phyloP scores from a whole-genome alignment of 805 yeast species.

The Candida xiaguanensis region DNA sequence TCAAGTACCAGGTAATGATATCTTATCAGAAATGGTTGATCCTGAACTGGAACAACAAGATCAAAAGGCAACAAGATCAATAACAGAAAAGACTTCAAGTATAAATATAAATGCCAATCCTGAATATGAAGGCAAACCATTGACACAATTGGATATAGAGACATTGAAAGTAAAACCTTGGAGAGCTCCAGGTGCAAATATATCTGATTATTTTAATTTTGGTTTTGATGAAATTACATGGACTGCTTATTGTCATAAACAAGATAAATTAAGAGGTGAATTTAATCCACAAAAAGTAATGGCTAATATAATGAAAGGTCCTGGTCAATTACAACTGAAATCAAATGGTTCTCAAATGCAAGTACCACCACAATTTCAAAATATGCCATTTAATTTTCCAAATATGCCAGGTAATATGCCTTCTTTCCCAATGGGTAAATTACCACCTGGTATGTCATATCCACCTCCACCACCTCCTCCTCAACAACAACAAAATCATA shows the following conservation, averaged over 20 bases:
- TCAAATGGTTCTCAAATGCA: neutral
- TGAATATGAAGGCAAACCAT: conserved; percentile 72
- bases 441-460: conserved; percentile 17
- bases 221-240: conserved; percentile 97
- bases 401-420: conserved; percentile 7
- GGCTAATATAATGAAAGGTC: conserved; percentile 48
- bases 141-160: conserved; percentile 76
- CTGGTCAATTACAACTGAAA: conserved; percentile 14
- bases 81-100: conserved; percentile 31
- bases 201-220: conserved; percentile 90
- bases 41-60: conserved; percentile 19
- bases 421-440: conserved; percentile 9
- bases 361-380: conserved; percentile 11
- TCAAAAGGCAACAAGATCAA: conserved; percentile 16
- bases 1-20: conserved; percentile 22
- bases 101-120: conserved; percentile 71
- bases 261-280: conserved; percentile 74
- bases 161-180: conserved; percentile 93
- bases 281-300: conserved; percentile 80
- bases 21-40: conserved; percentile 14
- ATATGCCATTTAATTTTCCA: conserved; percentile 5
- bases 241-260: conserved; percentile 88
- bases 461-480: conserved; percentile 19
- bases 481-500: neutral
- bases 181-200: conserved; percentile 96